Conservation (phyloP, 768 basidiomycete species). For the Dacryopinax spathularia region DNA sequence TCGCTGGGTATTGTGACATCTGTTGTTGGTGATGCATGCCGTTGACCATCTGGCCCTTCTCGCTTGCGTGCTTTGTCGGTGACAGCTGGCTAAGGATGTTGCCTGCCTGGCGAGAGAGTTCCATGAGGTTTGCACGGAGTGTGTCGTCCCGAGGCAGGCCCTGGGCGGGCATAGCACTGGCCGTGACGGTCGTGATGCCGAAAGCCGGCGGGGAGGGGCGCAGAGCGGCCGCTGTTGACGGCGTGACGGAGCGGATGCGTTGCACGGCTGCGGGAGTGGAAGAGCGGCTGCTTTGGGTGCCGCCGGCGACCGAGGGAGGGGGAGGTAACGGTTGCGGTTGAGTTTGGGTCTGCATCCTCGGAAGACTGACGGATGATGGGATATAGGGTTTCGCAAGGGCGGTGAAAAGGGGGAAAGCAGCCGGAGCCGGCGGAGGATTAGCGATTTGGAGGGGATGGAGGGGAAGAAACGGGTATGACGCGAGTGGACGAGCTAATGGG, state of each 20-base stretch:
- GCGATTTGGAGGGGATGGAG: background rate
- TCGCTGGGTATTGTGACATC: background rate
- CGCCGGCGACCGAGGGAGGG: background rate
- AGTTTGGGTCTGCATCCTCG: slow-evolving; percentile 1
- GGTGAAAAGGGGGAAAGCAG: background rate
- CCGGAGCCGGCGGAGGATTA: background rate
- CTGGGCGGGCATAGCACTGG: background rate
- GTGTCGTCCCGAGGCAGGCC: background rate
- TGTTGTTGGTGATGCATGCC: background rate
- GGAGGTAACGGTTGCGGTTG: background rate
- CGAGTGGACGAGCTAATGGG: background rate
- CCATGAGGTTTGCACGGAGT: background rate
- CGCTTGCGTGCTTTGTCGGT: background rate
- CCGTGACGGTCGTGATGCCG: background rate
- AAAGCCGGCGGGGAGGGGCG: slow-evolving; percentile 1
- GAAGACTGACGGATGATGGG: background rate
- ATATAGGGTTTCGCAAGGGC: background rate
- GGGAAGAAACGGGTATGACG: background rate
- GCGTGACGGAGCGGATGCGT: background rate
- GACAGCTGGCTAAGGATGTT: background rate
- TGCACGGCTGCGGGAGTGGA: slow-evolving; percentile 1
- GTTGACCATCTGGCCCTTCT: background rate
- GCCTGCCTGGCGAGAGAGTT: background rate
- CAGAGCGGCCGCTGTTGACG: background rate
- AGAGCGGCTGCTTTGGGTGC: background rate